phyloP scores from a whole-genome alignment of 2,329 filamentous ascomycete genomes.

The Penicillium sp. region DNA sequence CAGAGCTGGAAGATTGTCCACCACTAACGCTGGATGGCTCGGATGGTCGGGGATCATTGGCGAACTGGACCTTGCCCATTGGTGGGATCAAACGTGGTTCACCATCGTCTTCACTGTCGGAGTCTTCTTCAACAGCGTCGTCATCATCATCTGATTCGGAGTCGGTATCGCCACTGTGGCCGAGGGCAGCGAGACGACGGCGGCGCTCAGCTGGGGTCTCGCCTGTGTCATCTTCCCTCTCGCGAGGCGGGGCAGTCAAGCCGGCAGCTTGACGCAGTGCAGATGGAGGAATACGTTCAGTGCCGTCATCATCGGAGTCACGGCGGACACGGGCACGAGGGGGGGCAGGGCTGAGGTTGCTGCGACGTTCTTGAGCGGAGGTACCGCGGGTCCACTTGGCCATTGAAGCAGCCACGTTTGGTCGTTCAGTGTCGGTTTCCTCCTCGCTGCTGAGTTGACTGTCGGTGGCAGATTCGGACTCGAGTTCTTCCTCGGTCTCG shows the following conservation, averaged over 20 bases:
- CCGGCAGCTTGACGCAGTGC: conserved; percentile 35
- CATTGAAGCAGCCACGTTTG: conserved; percentile 40
- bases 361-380: conserved; percentile 42
- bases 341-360: conserved; percentile 31
- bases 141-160: conserved; percentile 29
- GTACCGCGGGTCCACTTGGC: conserved; percentile 37
- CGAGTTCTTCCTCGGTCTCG: conserved; percentile 19
- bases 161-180: conserved; percentile 31
- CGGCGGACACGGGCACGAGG: conserved; percentile 25
- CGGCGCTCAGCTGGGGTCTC: conserved; percentile 49
- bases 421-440: conserved; percentile 20
- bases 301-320: conserved; percentile 46
- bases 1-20: conserved; percentile 19
- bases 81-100: conserved; percentile 14
- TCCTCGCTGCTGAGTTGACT: conserved; percentile 27
- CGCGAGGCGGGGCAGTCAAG: conserved; percentile 24
- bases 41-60: conserved; percentile 31
- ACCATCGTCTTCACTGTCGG: conserved; percentile 27
- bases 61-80: conserved; percentile 36
- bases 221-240: conserved; percentile 37
- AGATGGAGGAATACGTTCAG: conserved; percentile 42
- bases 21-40: conserved; percentile 7
- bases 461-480: conserved; percentile 26
- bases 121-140: conserved; percentile 25
- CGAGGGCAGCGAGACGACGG: conserved; percentile 47